These are phyloP conservation scores for Solanum dulcamara DNA, from an alignment of 257 asterid species.

Conservation along the genomic window DNA sequence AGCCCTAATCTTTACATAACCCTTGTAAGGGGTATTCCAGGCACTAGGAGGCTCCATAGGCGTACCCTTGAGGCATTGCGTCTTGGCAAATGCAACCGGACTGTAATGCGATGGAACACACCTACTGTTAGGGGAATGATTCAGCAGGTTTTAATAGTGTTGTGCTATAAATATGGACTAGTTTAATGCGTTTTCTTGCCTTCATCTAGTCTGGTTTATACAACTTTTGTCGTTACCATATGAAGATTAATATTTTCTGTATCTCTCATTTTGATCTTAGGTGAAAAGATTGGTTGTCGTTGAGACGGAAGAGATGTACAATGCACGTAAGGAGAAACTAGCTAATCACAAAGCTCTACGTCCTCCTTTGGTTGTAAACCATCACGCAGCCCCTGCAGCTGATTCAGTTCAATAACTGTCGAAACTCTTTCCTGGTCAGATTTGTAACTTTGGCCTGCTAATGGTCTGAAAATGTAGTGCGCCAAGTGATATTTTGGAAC, in stretches of 20 bases:
- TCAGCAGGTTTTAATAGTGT: constrained; percentile 51
- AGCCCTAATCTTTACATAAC: constrained; percentile 78
- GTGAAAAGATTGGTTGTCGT: constrained; percentile 69
- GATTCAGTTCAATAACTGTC: constrained; percentile 15
- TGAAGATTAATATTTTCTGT: background rate
- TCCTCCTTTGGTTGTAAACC: constrained; percentile 53
- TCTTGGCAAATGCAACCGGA: constrained; percentile 80
- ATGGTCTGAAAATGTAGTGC: background rate
- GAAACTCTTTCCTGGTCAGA: constrained; percentile 10
- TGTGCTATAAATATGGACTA: background rate
- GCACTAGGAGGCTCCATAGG: constrained; percentile 85
- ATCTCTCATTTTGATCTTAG: constrained; percentile 10
- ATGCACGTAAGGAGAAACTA: constrained; percentile 51
- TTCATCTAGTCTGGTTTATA: background rate
- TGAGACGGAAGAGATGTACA: constrained; percentile 72
- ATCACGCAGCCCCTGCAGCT: constrained; percentile 19
- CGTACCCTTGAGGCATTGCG: constrained; percentile 92
- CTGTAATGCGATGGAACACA: constrained; percentile 71
- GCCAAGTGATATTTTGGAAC: background rate
- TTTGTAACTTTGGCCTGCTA: background rate
- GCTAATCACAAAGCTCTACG: constrained; percentile 53
- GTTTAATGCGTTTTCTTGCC: background rate
- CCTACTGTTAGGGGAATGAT: constrained; percentile 91
- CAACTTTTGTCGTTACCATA: background rate
- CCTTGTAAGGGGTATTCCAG: constrained; percentile 94